Percentiles rank a stretch among this genome's conserved stretches.
Conservation (phyloP, 768 basidiomycete genomes). For the Suillus brevipes region DNA sequence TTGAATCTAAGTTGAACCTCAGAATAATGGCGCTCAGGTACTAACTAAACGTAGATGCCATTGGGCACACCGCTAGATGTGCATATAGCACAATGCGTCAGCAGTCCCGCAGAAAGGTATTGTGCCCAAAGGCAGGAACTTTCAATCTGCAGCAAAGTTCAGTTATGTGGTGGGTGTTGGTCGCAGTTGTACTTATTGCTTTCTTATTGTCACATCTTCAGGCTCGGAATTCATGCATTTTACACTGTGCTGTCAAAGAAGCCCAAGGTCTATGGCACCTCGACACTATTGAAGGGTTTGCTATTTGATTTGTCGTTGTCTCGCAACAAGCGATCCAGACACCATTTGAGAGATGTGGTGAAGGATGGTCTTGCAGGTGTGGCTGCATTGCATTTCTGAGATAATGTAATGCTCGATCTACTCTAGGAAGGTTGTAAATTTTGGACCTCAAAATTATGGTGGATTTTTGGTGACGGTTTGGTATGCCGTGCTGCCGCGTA, state of each 20-base stretch:
- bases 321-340: conserved; percentile 42
- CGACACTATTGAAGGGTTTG: conserved; percentile 47
- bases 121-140: conserved; percentile 35
- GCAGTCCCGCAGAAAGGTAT: conserved; percentile 43
- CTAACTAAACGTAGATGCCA: conserved; percentile 45
- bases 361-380: conserved; percentile 43
- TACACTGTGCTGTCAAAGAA: conserved; percentile 58
- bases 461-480: too few species aligned
- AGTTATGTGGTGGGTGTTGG: conserved; percentile 58
- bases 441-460: too few species aligned
- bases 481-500: too few species aligned
- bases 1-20: conserved; percentile 7
- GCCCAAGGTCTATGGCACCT: conserved; percentile 44
- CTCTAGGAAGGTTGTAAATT: too few species aligned
- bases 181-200: neutral
- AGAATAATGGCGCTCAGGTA: neutral
- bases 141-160: conserved; percentile 50
- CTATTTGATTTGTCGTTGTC: conserved; percentile 50
- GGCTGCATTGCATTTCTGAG: conserved; percentile 19
- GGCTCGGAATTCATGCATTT: conserved; percentile 85
- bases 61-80: conserved; percentile 60
- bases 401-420: too few species aligned
- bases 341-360: conserved; percentile 48
- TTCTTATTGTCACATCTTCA: conserved; percentile 29
- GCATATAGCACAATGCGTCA: conserved; percentile 52